Base-by-base conservation (phyloP, 1,284 basidiomycete species). In the Boletellus sp. region DNA sequence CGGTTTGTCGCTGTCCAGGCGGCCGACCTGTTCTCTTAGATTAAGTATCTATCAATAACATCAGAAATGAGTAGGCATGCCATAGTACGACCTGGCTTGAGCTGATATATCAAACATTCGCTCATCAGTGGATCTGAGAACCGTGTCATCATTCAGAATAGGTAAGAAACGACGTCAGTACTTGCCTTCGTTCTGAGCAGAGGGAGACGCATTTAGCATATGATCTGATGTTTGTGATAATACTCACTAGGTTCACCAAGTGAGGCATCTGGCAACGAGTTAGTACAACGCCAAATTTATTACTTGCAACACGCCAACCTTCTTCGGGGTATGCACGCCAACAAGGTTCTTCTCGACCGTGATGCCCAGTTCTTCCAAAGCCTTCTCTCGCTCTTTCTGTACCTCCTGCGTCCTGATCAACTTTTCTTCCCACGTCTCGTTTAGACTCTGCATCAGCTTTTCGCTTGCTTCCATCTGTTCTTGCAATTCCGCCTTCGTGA, bases 361-460 rank as follows among this genome's bases (percentile, higher is more conserved):
- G 68, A 99, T 98, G 46, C 96, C 96, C 56, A 99, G 75, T 72
- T 98, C 96, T 72, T 99, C 97, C 45, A 99, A 73, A 5, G 96
- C 97, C 76, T 94, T 88, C 75, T 99, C 96, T 56, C 96, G 82
- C 73, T 98, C 93, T 64, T 90, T 91, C 72, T 98, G 95, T 40
- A 98, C 93, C 67, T 91, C 89, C 67, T 96, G 91, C 15, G 96
- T 98, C 67, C 91, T 83, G 60, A 78, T 73, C 76, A 99, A 76
- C 77, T 99, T 99, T 74, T 97, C 81, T 72, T 99, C 96, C 95
- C 96, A 98, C 4, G 94, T 97, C 75, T 98, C 91, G 68, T 97
- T 97, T 68, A 98, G 74, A 61, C 86, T 83, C 72, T 93, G 82
- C 94, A 99, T 97, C 55, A 99, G 76, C 76, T 97, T 98, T 76